phyloP scores from a whole-genome alignment of 1,139 yeast species.

The Kazachstania sp. region DNA sequence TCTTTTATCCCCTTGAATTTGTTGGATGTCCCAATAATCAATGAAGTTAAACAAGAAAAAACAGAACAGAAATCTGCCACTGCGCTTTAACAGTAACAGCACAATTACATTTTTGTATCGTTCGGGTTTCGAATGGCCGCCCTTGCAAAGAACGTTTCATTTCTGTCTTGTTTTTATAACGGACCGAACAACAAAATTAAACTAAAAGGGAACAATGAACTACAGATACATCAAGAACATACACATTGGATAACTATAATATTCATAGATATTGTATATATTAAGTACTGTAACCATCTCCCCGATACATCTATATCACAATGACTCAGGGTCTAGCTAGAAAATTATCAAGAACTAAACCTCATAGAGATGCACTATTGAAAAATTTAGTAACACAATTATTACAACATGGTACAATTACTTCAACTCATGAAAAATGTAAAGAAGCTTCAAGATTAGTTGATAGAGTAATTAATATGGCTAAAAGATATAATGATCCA shows the following conservation, averaged over 20 bases:
- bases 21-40: no score
- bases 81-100: no score
- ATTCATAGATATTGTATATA: not conserved
- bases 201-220: no score
- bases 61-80: no score
- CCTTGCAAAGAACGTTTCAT: no score
- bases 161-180: no score
- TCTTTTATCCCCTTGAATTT: no score
- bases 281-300: not conserved
- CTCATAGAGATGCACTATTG: constrained; percentile 47
- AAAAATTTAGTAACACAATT: constrained; percentile 59
- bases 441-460: constrained; percentile 51
- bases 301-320: not conserved
- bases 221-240: no score
- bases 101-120: no score
- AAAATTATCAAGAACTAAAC: constrained; percentile 33
- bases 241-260: not conserved
- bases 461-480: constrained; percentile 48
- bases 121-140: no score
- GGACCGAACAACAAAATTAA: no score
- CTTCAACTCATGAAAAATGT: constrained; percentile 66
- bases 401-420: constrained; percentile 57
- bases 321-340: constrained; percentile 30
- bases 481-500: constrained; percentile 27
- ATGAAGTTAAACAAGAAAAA: no score